phyloP scores from a whole-genome alignment of 2,329 filamentous ascomycete species.

The Harringtonia lauricola region DNA sequence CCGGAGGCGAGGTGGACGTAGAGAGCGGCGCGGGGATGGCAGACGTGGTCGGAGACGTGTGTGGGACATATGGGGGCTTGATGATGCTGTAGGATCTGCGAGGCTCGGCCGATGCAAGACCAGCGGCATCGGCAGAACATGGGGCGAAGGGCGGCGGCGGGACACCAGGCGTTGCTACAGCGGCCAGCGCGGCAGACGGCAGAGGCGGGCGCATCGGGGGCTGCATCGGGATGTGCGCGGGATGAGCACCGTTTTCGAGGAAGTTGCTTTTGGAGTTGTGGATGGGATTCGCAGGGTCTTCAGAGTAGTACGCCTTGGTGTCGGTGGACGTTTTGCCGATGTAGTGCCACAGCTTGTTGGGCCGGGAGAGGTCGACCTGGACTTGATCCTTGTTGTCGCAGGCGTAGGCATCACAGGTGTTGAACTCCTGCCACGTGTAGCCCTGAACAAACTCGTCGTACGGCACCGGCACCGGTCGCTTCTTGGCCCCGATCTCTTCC shows the following conservation, averaged over 20 bases:
- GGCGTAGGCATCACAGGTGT: conserved; percentile 39
- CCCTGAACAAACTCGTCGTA: conserved; percentile 58
- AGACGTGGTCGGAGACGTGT: conserved; percentile 9
- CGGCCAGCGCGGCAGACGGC: conserved; percentile 3
- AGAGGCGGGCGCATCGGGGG: background rate
- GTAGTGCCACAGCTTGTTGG: conserved; percentile 79
- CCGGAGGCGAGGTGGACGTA: background rate
- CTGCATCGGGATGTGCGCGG: conserved; percentile 15
- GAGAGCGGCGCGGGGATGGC: background rate
- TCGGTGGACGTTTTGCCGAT: conserved; percentile 80
- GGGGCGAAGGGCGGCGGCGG: background rate
- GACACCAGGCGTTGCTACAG: no score
- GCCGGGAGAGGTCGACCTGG: conserved; percentile 61
- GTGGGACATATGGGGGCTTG: conserved; percentile 15
- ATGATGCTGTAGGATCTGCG: conserved; percentile 15
- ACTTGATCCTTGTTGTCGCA: conserved; percentile 44
- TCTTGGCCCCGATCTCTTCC: conserved; percentile 57
- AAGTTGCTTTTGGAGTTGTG: conserved; percentile 64
- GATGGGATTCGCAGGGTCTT: conserved; percentile 49
- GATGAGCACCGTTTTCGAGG: conserved; percentile 52
- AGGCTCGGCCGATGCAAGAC: conserved; percentile 3
- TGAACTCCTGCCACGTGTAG: conserved; percentile 71
- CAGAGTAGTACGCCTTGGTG: conserved; percentile 81
- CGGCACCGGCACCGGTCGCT: conserved; percentile 49
- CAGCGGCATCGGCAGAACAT: conserved; percentile 14